These are phyloP conservation scores for Malus hybrid DNA, from an alignment of 331 rosid species.

Conservation along the genomic window DNA sequence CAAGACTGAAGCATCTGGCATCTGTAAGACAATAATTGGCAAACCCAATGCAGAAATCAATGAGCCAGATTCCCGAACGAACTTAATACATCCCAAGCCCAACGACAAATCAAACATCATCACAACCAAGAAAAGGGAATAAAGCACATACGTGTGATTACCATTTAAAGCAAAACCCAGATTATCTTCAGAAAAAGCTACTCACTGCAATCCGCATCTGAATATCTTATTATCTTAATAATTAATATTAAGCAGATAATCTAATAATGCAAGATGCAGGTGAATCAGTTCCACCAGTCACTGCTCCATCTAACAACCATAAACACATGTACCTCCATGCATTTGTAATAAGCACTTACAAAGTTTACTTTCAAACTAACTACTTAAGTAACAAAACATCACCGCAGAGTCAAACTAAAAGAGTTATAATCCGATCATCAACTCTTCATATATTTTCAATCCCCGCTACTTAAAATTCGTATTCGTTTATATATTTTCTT, in stretches of 20 bases:
- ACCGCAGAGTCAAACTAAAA: rapidly evolving
- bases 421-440: too few species aligned
- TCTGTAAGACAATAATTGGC: background rate
- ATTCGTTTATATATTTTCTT: too few species aligned
- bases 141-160: background rate
- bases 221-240: too few species aligned
- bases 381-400: background rate
- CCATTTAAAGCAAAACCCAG: background rate
- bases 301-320: background rate
- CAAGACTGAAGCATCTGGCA: background rate
- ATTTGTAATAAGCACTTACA: background rate
- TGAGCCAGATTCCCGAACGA: background rate
- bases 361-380: background rate
- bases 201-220: background rate
- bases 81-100: background rate
- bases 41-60: constrained; percentile 2
- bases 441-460: too few species aligned
- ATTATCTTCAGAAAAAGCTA: background rate
- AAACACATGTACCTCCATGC: background rate
- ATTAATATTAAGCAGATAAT: background rate
- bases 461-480: too few species aligned
- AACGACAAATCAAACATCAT: too few species aligned
- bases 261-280: background rate
- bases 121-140: background rate
- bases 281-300: background rate